Evolutionary conservation across 106 monocot species (phyloP).

Genomic region (Dendrobium nobile): DNA sequence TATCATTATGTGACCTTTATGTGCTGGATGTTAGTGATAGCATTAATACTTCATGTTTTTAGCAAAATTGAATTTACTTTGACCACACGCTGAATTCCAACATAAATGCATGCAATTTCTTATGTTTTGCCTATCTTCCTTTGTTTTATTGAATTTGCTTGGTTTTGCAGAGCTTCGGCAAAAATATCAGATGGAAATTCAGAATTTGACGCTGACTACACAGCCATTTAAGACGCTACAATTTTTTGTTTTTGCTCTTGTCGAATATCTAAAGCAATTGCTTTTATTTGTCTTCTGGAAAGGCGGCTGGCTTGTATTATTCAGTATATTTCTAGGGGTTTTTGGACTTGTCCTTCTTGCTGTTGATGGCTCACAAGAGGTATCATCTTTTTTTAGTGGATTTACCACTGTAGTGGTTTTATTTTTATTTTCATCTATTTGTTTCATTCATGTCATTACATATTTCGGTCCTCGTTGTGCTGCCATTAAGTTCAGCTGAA

Average conservation of each 20-base stretch:
- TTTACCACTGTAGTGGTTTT: background rate
- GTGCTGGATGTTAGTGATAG: background rate
- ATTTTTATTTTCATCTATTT: background rate
- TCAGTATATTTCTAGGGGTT: conserved; percentile 24
- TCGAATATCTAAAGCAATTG: conserved; percentile 34
- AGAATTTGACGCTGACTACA: conserved; percentile 62
- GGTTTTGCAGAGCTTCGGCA: conserved; percentile 55
- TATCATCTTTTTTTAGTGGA: conserved; percentile 16
- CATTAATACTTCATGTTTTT: background rate
- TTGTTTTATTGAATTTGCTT: background rate
- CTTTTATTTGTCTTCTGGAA: conserved; percentile 42
- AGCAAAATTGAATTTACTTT: background rate
- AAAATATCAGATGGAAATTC: conserved; percentile 49
- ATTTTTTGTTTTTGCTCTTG: conserved; percentile 52
- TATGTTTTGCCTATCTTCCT: background rate
- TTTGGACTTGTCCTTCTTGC: conserved; percentile 32
- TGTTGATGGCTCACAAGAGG: conserved; percentile 69
- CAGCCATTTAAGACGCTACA: conserved; percentile 62
- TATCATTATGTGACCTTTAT: too few relatives aligned
- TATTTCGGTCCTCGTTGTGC: background rate
- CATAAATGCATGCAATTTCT: background rate
- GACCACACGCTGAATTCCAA: background rate
- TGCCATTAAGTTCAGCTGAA: background rate
- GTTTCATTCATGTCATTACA: background rate
- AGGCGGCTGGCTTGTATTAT: conserved; percentile 33